Evolutionary conservation across 768 basidiomycete species (phyloP).

Genomic region (Cystobasidium tubakii): DNA sequence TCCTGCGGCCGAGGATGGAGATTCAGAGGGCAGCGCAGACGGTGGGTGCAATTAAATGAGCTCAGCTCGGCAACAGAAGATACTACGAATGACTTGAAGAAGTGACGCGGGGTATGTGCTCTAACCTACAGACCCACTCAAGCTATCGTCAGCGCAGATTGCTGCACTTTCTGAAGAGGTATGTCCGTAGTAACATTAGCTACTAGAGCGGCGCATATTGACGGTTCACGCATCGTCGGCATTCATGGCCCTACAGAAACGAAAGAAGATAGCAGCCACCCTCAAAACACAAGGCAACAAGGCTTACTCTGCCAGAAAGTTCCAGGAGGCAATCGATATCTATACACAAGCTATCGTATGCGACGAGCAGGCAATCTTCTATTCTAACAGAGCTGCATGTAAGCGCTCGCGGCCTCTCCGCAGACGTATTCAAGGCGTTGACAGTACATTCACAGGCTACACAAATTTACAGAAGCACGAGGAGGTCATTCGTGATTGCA

Average conservation of each 20-base stretch:
- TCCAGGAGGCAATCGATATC: constrained; percentile 50
- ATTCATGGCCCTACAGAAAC: constrained; percentile 43
- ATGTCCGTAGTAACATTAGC: too few species aligned
- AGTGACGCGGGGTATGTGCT: not conserved
- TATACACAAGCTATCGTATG: constrained; percentile 56
- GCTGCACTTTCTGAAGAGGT: constrained; percentile 33
- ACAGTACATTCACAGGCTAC: too few species aligned
- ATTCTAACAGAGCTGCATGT: constrained; percentile 97
- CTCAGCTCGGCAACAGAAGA: not conserved
- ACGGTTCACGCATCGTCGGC: too few species aligned
- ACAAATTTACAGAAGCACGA: constrained; percentile 80
- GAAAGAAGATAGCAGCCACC: constrained; percentile 56
- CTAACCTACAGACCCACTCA: constrained; percentile 10
- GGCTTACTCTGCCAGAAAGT: constrained; percentile 52
- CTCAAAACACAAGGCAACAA: constrained; percentile 54
- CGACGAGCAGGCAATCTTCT: constrained; percentile 66
- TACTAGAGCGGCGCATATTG: too few species aligned
- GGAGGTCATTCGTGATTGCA: constrained; percentile 77
- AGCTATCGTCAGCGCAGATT: constrained; percentile 20
- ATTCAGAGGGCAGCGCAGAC: constrained; percentile 22
- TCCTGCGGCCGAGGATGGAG: constrained; percentile 25
- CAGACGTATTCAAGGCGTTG: not conserved
- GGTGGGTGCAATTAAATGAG: not conserved
- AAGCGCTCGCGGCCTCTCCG: constrained; percentile 46
- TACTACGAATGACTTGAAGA: not conserved